Conservation (phyloP, 108 stramenopile species). For the Mayamaea pseudoterrestris region DNA sequence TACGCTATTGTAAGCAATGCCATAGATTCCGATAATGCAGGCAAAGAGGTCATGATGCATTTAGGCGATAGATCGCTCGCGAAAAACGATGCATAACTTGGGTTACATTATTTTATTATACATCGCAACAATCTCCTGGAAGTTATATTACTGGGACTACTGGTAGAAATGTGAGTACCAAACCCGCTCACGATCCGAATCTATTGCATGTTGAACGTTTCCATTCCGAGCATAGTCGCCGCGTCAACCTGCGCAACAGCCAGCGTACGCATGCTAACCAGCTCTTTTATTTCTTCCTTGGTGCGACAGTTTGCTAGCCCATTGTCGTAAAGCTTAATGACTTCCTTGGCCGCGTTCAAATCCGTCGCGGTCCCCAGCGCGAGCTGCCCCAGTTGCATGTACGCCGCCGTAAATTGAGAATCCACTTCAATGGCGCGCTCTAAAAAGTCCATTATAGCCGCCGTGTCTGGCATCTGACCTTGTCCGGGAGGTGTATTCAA, state of each 20-base stretch:
- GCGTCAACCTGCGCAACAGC: conserved; percentile 82
- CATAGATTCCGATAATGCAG: no score
- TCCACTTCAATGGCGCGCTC: conserved; percentile 76
- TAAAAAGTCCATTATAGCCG: conserved; percentile 49
- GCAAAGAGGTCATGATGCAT: no score
- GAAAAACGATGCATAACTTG: no score
- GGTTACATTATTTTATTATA: no score
- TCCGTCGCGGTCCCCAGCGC: conserved; percentile 78
- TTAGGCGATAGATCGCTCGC: no score
- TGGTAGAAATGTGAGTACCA: no score
- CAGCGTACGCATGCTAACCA: conserved; percentile 77
- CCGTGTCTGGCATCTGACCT: conserved; percentile 59
- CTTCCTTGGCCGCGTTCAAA: conserved; percentile 52
- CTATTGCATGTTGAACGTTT: conserved; percentile 73
- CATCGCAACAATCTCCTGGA: no score
- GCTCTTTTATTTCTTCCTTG: conserved; percentile 78
- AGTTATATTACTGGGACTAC: no score
- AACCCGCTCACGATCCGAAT: no score
- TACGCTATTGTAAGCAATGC: no score
- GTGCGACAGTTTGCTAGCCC: conserved; percentile 74
- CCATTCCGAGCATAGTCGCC: conserved; percentile 69
- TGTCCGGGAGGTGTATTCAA: conserved; percentile 60
- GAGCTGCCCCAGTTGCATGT: conserved; percentile 82
- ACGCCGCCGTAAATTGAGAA: conserved; percentile 83
- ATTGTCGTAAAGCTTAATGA: conserved; percentile 68